A percentile compares a stretch with the other conserved stretches of the same genome.
phyloP scores from a whole-genome alignment of 116 monocot genomes.

The Posidonia oceanica region DNA sequence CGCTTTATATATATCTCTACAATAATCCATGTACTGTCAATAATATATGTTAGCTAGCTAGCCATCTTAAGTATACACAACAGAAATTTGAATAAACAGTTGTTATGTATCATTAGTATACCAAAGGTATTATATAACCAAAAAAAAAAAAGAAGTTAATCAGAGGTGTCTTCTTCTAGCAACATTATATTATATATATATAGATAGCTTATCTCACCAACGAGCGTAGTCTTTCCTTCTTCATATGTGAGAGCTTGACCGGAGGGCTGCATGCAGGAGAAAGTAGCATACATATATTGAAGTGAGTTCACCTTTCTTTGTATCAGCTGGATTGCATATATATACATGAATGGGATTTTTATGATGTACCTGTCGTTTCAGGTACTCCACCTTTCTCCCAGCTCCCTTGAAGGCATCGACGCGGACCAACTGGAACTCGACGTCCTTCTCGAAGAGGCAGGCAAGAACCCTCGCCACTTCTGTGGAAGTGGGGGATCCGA shows the following conservation, averaged over 20 bases:
- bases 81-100: too few relatives aligned
- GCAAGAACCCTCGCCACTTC: constrained; percentile 39
- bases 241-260: constrained; percentile 35
- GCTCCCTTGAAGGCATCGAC: constrained; percentile 21
- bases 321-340: too few relatives aligned
- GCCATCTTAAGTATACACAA: too few relatives aligned
- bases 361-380: constrained; percentile 19
- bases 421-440: constrained; percentile 34
- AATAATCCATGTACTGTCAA: too few relatives aligned
- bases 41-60: too few relatives aligned
- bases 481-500: constrained; percentile 27
- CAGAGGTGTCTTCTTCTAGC: too few relatives aligned
- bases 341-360: too few relatives aligned
- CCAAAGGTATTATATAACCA: too few relatives aligned
- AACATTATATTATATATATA: not conserved
- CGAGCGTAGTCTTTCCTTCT: constrained; percentile 12
- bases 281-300: not conserved
- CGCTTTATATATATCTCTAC: not conserved
- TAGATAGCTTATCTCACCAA: constrained; percentile 6
- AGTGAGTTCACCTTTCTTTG: too few relatives aligned
- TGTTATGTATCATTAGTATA: too few relatives aligned
- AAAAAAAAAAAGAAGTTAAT: too few relatives aligned
- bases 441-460: constrained; percentile 47
- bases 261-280: constrained; percentile 15
- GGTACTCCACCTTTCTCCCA: constrained; percentile 17